Evolutionary conservation across 1,139 yeast species (phyloP), one percentile per base, ranked within the genome.

Genomic region (Pneumocystis oryctolagi): DNA sequence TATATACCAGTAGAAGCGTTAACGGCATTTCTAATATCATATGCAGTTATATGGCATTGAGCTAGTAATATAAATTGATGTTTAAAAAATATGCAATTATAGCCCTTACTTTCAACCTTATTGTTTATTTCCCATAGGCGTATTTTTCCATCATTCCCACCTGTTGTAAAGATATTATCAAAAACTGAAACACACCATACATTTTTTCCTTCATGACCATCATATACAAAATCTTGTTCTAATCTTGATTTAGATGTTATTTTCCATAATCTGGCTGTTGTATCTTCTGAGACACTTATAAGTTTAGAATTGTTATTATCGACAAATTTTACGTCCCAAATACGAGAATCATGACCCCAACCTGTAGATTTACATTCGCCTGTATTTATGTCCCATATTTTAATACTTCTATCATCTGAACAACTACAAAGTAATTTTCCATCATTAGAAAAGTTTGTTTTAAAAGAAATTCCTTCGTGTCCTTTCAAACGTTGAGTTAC

Each of bases 321-420:
- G 66, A 77, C 80, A 72, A 89, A 89, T 59, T 78, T 78, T 62
- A 92, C 77, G 58, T 81, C 81, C 98, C 98, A 92, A 58, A 92
- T 89, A 71, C 98, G 80, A 0, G 97, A 90, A 2, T 87, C 85
- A 72, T 92, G 98, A 18, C 97, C 97, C 97, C 97, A 92, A 0
- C 96, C 97, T 55, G 84, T 81, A 0, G 92, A 85, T 47, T 87
- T 68, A 39, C 84, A 74, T 6, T 75, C 68, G 0, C 94, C 92
- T 2, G 69, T 60, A 5, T 71, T 69, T 66, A 84, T 75, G 67
- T 82, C 82, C 84, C 90, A 90, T n/a, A 92, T 72, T 64, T 85
- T 84, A 62, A 92, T 82, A 0, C 96, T 87, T 66, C 98, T 78
- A 71, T 92, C 98, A 72, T 92, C 97, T 0, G 97, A 90, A 71